Percentiles rank a stretch among this genome's conserved stretches.
phyloP scores from a whole-genome alignment of 768 basidiomycete genomes.

The Guyanaporus albipodus region DNA sequence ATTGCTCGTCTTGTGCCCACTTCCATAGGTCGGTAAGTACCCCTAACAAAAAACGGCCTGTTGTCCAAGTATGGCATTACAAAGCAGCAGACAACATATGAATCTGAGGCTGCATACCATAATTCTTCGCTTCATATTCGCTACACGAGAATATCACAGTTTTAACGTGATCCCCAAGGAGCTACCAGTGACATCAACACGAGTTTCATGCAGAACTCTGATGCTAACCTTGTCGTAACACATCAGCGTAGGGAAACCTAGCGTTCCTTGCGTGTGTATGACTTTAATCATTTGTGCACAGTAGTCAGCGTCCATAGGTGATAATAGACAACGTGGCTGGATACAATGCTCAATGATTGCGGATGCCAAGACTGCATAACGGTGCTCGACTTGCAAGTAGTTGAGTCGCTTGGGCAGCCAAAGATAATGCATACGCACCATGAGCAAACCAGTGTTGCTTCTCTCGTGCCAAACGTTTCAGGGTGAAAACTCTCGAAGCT shows the following conservation, averaged over 20 bases:
- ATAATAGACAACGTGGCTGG: conserved; percentile 86
- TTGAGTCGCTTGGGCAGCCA: conserved; percentile 6
- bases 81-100: neutral
- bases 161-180: conserved; percentile 81
- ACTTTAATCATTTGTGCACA: conserved; percentile 88
- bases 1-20: conserved; percentile 76
- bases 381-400: conserved; percentile 27
- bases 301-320: conserved; percentile 95
- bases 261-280: conserved; percentile 84
- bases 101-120: conserved; percentile 49
- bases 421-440: conserved; percentile 31
- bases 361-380: conserved; percentile 47
- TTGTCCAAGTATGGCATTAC: neutral
- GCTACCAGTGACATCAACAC: conserved; percentile 38
- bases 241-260: conserved; percentile 80
- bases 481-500: conserved; percentile 63
- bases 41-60: conserved; percentile 84
- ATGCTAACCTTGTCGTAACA: conserved; percentile 74
- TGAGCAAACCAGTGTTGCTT: conserved; percentile 82
- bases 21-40: conserved; percentile 72
- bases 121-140: conserved; percentile 94
- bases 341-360: conserved; percentile 87
- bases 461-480: conserved; percentile 73
- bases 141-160: conserved; percentile 89
- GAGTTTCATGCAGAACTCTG: neutral